Evolutionary conservation across 805 yeast genomes (phyloP), one percentile per base, ranked within the genome.

Genomic region (Cyberlindnera japonica): DNA sequence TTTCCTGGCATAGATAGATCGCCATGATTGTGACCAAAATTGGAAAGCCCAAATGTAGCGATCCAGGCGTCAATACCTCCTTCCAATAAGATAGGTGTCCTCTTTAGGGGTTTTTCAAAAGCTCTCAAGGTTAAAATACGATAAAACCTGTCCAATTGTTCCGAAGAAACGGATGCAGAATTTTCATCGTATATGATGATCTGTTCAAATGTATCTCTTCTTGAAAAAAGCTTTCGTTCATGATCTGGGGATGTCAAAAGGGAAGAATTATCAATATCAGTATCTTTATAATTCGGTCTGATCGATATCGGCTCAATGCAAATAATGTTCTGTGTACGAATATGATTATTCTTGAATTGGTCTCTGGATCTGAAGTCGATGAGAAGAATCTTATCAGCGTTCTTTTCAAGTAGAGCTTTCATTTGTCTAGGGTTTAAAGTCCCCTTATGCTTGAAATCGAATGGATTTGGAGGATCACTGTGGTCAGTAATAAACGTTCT

Each of bases 261-360:
- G 10, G 91, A 71, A 34, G 75, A 63, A 31, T 68, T 71, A 50
- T 83, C 85, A n/a, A 90, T 62, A 40, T 83, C 91, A n/a, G 58
- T 62, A 51, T 84, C 86, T 0, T 75, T 67, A 54, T 76, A 75
- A 9, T 65, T 63, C 1, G 62, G 58, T 38, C 77, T 62, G 15
- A 81, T 64, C 1, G 77, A 69, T 15, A 73, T 68, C 0, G 97
- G 96, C 38, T 87, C 95, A 15, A 90, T 72, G 55, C 90, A 85
- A 10, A 86, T 71, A 8, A 83, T 59, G 39, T 83, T 75, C 3
- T 65, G 62, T 19, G 77, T 64, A 11, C 72, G 65, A 17, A 90
- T 77, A 59, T 88, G 96, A 35, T 75, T 74, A 31, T 66, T 64
- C 34, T 77, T 74, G 55, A 73, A 89, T 26, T 77, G 80, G 15